Evolutionary conservation across 225 moss, liverwort and hornwort species (phyloP).

Genomic region (Sphagnum tenellum): DNA sequence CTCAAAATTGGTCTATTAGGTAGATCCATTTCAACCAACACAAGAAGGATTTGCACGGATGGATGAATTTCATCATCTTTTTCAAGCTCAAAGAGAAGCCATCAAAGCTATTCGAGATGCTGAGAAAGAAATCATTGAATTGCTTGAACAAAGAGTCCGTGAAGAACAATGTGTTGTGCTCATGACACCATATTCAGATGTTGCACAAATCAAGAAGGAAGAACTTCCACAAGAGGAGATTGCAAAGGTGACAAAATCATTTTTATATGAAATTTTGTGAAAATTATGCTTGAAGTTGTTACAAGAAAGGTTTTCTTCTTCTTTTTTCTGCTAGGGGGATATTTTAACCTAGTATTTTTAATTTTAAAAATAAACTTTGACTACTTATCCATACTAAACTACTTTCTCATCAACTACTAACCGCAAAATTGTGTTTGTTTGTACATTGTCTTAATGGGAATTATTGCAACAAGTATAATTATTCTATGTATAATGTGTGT

Average conservation of each 20-base stretch:
- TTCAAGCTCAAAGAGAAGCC: conserved; percentile 33
- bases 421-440: too few relatives aligned
- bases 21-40: conserved; percentile 54
- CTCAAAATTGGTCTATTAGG: conserved; percentile 4
- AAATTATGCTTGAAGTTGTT: too few relatives aligned
- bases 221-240: conserved; percentile 26
- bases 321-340: too few relatives aligned
- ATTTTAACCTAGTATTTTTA: too few relatives aligned
- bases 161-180: conserved; percentile 67
- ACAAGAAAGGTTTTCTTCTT: too few relatives aligned
- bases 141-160: conserved; percentile 31
- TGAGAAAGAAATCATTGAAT: conserved; percentile 35
- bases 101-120: conserved; percentile 55
- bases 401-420: too few relatives aligned
- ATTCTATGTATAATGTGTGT: too few relatives aligned
- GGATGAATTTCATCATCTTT: conserved; percentile 54
- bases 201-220: conserved; percentile 44
- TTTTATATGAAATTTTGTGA: too few relatives aligned
- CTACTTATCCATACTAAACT: too few relatives aligned
- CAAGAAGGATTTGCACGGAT: conserved; percentile 51
- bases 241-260: conserved; percentile 20
- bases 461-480: too few relatives aligned
- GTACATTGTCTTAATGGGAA: too few relatives aligned
- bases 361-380: too few relatives aligned
- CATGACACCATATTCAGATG: conserved; percentile 57